Evolutionary conservation across 2,329 filamentous ascomycete genomes (phyloP), one percentile per base, ranked within the genome.

Genomic region (Purpureocillium takamizusanense): DNA sequence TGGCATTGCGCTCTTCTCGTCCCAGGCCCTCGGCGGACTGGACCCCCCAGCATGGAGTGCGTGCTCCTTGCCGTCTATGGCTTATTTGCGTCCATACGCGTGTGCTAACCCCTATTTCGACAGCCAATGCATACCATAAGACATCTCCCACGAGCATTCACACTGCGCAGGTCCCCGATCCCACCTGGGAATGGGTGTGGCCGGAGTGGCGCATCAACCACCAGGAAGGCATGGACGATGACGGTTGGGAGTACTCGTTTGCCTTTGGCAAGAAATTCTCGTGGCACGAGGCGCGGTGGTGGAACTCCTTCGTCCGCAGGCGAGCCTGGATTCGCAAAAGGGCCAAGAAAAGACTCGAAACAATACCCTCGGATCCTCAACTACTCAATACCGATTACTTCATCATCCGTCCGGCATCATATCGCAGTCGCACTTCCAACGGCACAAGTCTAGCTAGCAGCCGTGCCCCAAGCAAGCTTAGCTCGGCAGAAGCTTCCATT

Each of bases 231-330:
- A 50, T 61, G 29, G 92, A 97, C 52, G 83, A 90, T 45, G 85
- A 90, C 45, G 92, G 92, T 4, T 98, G 92, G 92, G 83, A 94
- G 56, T 98, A 98, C 61, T 92, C 86, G 13, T 88, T 95, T 56
- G 82, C 85, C 47, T 98, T 97, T 55, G 68, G 69, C 46, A 77
- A 73, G 43, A 69, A 64, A 31, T 87, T 84, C 47, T 77, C 79
- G 3, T 98, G 92, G 92, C 92, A 98, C 59, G 81, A 82, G 3
- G 84, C 85, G 14, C 83, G 78, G 18, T 97, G 90, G 89, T 95
- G 87, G 61, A 90, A 89, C 57, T 94, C 87, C 1, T 98, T 90
- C 55, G 92, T 95, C n/a, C 74, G 92, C 28, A 72, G 92, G 48
- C 75, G 92, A 44, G 78, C 86, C 16, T 98, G 92, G 92, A 78